Base-by-base conservation (phyloP, 1,284 basidiomycete species). In the Pseudozyma sp. region DNA sequence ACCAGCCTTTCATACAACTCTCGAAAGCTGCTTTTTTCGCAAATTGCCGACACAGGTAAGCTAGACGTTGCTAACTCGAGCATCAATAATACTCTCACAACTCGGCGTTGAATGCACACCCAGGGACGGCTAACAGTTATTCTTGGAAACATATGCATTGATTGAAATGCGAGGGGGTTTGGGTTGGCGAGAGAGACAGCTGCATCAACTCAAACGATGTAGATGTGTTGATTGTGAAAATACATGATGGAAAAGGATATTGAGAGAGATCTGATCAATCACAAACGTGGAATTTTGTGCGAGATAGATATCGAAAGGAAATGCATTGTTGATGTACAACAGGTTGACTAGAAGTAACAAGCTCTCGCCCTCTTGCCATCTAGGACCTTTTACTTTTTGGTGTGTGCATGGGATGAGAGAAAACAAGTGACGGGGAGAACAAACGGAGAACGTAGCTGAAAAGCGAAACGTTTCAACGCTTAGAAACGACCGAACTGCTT, bases 401-500 rank as follows among this genome's bases (percentile, higher is more conserved):
- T 51, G 57, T 57, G 57, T 47, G 55, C 48, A 40, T 31, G 40
- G 38, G 25, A 31, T 31, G 25, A 31, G 25, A 38, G 39, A 19
- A 34, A 13, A 12, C 12, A 40, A 31, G 25, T 31, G 25, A 31
- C 25, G 25, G 25, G 25, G 25, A 31, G 6, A 6, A 31, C 25
- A 31, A 31, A 31, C 25, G 25, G 25, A 31, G 25, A 31, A 31
- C 25, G 25, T 31, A 31, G 25, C 25, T 31, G 25, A 31, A 31
- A 31, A 31, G 25, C 25, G 25, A 3, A 31, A 31, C 25, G 25
- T 31, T 31, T 31, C 25, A 35, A 52, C 61, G 60, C 50, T 87
- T 89, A 97, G 90, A 97, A 97, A 90, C 95, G 96, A 88, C 90
- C 90, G 88, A 97, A 97, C 75, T 92, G 88, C 89, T 95, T 96